phyloP scores from a whole-genome alignment of 176 grass and related monocot genomes.

The Coix lacrymajobi region DNA sequence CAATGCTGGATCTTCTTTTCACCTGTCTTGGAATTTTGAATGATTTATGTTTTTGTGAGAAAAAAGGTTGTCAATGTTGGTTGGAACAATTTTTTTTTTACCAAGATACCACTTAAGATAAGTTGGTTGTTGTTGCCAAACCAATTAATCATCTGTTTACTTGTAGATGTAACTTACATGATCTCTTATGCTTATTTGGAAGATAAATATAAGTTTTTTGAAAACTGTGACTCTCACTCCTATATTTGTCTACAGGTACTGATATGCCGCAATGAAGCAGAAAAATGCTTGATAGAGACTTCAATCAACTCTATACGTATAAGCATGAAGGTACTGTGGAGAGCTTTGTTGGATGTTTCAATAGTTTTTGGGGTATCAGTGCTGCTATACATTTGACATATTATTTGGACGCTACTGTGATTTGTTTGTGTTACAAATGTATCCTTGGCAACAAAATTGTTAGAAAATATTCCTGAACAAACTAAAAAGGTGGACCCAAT shows the following conservation, averaged over 20 bases:
- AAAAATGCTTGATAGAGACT: constrained; percentile 97
- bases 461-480: neutral
- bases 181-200: neutral
- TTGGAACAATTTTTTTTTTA: neutral
- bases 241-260: constrained; percentile 48
- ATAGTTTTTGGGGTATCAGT: neutral
- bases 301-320: constrained; percentile 93
- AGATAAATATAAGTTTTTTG: neutral
- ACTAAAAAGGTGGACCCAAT: neutral
- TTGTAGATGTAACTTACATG: neutral
- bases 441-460: neutral
- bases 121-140: neutral
- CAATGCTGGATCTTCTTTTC: neutral
- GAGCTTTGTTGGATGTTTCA: neutral
- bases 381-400: neutral
- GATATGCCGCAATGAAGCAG: constrained; percentile 93
- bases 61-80: neutral
- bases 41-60: neutral
- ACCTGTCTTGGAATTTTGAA: neutral
- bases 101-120: neutral
- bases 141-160: neutral
- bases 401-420: neutral
- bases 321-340: constrained; percentile 75
- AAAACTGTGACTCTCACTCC: neutral
- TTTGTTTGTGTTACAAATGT: neutral